Conservation (phyloP, 805 yeast species). For the Lipomyces orientalis region DNA sequence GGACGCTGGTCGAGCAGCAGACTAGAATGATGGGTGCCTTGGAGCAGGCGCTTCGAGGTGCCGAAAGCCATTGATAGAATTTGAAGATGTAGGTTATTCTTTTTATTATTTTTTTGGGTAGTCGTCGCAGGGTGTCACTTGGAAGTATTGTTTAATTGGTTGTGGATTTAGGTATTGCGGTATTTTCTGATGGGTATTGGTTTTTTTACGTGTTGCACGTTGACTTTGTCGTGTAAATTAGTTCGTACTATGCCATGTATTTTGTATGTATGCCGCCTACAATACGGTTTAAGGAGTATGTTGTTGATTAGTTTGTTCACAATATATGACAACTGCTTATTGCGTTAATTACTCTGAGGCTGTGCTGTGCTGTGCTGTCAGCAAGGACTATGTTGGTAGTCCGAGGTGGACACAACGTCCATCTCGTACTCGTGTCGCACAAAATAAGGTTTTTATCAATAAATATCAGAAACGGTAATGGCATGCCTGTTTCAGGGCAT, state of each 20-base stretch:
- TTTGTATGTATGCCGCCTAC: neutral
- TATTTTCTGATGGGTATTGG: neutral
- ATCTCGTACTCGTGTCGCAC: too few species aligned
- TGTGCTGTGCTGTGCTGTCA: too few species aligned
- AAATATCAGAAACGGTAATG: too few species aligned
- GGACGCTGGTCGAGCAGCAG: conserved; percentile 31
- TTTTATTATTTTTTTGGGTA: neutral
- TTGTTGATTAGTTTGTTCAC: neutral
- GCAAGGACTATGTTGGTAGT: too few species aligned
- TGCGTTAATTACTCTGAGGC: too few species aligned
- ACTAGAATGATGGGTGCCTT: conserved; percentile 29
- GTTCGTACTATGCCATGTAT: neutral
- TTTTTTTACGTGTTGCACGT: neutral
- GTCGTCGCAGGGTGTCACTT: neutral
- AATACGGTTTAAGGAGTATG: too few species aligned
- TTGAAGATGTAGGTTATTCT: neutral
- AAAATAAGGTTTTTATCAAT: too few species aligned
- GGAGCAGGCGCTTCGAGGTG: conserved; percentile 26
- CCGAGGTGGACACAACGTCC: too few species aligned
- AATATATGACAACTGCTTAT: too few species aligned
- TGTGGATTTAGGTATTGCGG: neutral
- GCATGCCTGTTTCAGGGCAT: too few species aligned
- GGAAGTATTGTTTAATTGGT: neutral
- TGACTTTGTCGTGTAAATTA: neutral
- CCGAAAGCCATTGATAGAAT: neutral